phyloP scores from a whole-genome alignment of 1,284 basidiomycete genomes.

The Thecaphora frezii region DNA sequence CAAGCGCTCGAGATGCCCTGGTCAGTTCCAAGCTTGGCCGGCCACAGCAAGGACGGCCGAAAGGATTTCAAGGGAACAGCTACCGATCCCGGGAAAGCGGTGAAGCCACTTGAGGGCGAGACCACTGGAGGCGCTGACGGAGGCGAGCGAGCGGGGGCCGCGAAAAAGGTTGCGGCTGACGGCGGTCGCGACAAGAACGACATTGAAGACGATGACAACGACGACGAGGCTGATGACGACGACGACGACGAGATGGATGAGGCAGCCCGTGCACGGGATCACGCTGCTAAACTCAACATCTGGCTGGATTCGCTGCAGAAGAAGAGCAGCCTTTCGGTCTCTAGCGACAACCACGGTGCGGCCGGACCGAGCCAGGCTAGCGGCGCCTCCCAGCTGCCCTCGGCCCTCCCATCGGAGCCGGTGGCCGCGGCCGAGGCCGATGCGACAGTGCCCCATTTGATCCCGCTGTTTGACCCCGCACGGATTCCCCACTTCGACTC shows the following conservation, averaged over 20 bases:
- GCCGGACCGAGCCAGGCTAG: too few relatives aligned
- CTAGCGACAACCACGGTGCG: not conserved
- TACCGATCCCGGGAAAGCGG: too few relatives aligned
- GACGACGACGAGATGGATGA: constrained; percentile 14
- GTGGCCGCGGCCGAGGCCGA: not conserved
- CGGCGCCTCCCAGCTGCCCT: too few relatives aligned
- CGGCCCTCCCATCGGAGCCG: too few relatives aligned
- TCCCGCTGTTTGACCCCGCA: constrained; percentile 41
- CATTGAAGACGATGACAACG: not conserved
- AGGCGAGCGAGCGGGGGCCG: too few relatives aligned
- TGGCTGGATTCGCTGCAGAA: constrained; percentile 5
- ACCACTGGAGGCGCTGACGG: too few relatives aligned
- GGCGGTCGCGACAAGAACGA: too few relatives aligned
- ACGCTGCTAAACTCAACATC: not conserved
- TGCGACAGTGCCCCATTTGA: constrained; percentile 30
- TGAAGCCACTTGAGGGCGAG: too few relatives aligned
- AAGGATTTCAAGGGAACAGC: not conserved
- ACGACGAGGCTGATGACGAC: not conserved
- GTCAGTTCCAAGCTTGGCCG: too few relatives aligned
- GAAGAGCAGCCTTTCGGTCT: not conserved
- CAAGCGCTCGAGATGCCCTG: not conserved
- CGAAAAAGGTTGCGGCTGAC: too few relatives aligned
- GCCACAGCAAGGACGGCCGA: too few relatives aligned
- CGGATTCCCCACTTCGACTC: constrained; percentile 40
- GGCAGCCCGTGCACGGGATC: not conserved